A percentile compares a stretch with the other conserved stretches of the same genome.
These are phyloP conservation scores for Fagus crenata DNA, from an alignment of 306 rosid species.

Conservation along the genomic window DNA sequence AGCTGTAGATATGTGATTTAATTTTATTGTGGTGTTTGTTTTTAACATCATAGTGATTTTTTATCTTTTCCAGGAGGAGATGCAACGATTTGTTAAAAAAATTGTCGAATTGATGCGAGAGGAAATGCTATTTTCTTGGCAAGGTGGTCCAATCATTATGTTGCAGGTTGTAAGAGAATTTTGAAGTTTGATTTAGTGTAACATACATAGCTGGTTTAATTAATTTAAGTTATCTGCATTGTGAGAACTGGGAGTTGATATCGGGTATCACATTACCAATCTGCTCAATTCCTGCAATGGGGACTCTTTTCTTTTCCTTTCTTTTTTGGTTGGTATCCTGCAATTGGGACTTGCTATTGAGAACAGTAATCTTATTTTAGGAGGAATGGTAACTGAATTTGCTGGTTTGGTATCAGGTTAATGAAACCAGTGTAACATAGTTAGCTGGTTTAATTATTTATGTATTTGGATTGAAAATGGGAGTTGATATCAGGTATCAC, in stretches of 20 bases:
- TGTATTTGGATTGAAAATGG: constrained; percentile 26
- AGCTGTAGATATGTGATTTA: constrained; percentile 2
- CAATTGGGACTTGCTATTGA: not conserved
- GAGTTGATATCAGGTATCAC: constrained; percentile 21
- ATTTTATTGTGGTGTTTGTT: constrained; percentile 15
- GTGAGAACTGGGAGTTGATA: constrained; percentile 29
- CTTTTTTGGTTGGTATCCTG: not conserved
- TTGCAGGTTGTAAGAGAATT: constrained; percentile 64
- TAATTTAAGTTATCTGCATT: constrained; percentile 24
- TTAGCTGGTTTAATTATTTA: constrained; percentile 20
- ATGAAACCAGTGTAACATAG: not conserved
- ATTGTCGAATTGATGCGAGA: constrained; percentile 80
- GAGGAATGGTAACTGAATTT: constrained; percentile 10
- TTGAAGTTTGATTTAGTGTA: constrained; percentile 20
- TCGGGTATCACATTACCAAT: constrained; percentile 1
- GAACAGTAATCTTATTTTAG: constrained; percentile 10
- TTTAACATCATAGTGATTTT: constrained; percentile 21
- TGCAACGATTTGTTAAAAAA: constrained; percentile 82
- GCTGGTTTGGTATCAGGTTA: no score
- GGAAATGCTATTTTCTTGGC: constrained; percentile 86
- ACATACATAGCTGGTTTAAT: constrained; percentile 16
- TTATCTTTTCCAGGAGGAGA: constrained; percentile 61
- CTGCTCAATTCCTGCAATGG: not conserved
- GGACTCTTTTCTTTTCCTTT: not conserved
- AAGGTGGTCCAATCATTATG: constrained; percentile 94